phyloP scores from a whole-genome alignment of 805 yeast species.

The Schwanniomyces occidentalis region DNA sequence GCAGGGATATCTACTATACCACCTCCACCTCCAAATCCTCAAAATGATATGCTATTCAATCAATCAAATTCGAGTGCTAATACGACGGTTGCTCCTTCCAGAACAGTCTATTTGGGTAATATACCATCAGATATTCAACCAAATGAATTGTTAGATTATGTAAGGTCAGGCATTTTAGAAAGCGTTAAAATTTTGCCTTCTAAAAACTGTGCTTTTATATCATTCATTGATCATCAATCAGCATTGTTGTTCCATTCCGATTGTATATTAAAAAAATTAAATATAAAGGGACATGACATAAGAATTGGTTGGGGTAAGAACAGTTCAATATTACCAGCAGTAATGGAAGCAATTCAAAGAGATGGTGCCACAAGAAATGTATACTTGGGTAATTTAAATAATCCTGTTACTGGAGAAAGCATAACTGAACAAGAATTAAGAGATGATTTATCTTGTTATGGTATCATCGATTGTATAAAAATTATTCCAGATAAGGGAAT shows the following conservation, averaged over 20 bases:
- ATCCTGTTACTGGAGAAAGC: constrained; percentile 46
- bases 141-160: constrained; percentile 83
- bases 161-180: constrained; percentile 87
- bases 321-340: constrained; percentile 70
- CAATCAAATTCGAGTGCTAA: constrained; percentile 9
- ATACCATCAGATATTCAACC: constrained; percentile 80
- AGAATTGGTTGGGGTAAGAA: constrained; percentile 94
- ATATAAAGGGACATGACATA: constrained; percentile 77
- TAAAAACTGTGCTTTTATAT: constrained; percentile 85
- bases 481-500: constrained; percentile 77
- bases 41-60: constrained; percentile 7
- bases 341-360: constrained; percentile 71
- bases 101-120: constrained; percentile 90
- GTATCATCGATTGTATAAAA: constrained; percentile 83
- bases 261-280: constrained; percentile 79
- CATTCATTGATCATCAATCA: constrained; percentile 84
- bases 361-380: constrained; percentile 95
- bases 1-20: constrained; percentile 1
- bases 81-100: constrained; percentile 54
- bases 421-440: constrained; percentile 65
- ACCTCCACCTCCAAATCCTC: constrained; percentile 7
- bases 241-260: constrained; percentile 93
- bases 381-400: constrained; percentile 77
- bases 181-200: constrained; percentile 74
- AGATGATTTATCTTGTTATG: constrained; percentile 69